Base-by-base conservation (phyloP, 345 rosid genomes). In the Eucalyptus shirleyi region DNA sequence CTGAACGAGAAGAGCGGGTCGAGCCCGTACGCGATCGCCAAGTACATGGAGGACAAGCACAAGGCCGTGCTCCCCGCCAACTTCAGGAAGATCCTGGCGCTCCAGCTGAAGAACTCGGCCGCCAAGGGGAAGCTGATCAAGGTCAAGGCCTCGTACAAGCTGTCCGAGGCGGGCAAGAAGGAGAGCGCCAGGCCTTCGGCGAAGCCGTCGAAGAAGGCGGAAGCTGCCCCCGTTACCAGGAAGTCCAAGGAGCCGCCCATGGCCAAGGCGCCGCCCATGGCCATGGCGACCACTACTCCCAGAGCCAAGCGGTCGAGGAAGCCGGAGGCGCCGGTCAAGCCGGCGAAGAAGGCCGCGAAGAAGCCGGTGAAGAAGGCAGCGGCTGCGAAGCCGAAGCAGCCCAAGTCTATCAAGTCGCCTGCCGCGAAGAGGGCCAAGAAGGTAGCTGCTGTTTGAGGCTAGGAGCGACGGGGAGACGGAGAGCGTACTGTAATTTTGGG, bases 141-240 rank as follows among this genome's bases (percentile, higher is more conserved):
- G 95, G 93, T 97, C 92, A 97, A 90, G 92, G 99, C 97, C 9
- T 96, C 98, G 9, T 97, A 95, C 91, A 96, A 96, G 93, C 95
- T 97, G 32, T 88, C 94, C 1, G 97, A 93, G 85, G 89, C 92
- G 7, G 92, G 89, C 9, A 94, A 92, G 90, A 92, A 92, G 62
- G 94, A 92, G 93, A 93, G 88, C 37, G 50, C 89, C 28, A 94
- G 93, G 89, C 94, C 94, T 1, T 92, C 88, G 81, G 92, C 90
- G 77, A 95, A 93, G 90, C 94, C 93, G 4, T 89, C 91, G 88
- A 93, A 93, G 10, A 92, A 93, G 51, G 93, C 92, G 42, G 93
- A 92, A 4, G 93, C 91, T 49, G 93, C 59, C 59, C 26, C 59
- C 59, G 59, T 91, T 65, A 92, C 94, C 49, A 93, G 92, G 93